phyloP scores from a whole-genome alignment of 2,329 filamentous ascomycete species.

The Aspergillus neotritici region DNA sequence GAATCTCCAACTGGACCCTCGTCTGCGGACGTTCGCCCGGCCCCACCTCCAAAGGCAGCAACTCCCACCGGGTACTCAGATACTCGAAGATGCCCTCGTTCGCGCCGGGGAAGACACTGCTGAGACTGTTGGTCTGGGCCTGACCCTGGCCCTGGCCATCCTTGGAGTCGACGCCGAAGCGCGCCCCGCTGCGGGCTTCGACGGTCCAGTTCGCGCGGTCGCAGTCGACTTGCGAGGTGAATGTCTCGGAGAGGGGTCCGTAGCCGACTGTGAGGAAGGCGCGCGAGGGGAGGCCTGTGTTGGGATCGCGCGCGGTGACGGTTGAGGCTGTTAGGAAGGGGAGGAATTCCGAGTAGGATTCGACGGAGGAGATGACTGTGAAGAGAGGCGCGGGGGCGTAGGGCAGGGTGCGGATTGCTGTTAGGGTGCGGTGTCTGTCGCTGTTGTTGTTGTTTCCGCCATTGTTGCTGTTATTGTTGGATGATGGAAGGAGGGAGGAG shows the following conservation, averaged over 20 bases:
- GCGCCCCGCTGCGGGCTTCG: slow-evolving; percentile 58
- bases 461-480: slow-evolving; percentile 15
- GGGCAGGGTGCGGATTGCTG: slow-evolving; percentile 68
- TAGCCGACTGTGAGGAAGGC: slow-evolving; percentile 82
- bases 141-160: slow-evolving; percentile 44
- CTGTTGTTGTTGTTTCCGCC: slow-evolving; percentile 16
- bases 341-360: slow-evolving; percentile 79
- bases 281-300: slow-evolving; percentile 55
- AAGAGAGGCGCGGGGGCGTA: slow-evolving; percentile 69
- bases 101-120: slow-evolving; percentile 48
- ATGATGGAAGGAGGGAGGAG: slow-evolving; percentile 23
- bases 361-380: slow-evolving; percentile 79
- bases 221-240: slow-evolving; percentile 74
- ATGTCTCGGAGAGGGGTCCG: slow-evolving; percentile 75
- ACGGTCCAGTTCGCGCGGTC: slow-evolving; percentile 61
- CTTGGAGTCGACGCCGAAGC: slow-evolving; percentile 53
- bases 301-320: slow-evolving; percentile 67
- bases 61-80: slow-evolving; percentile 40
- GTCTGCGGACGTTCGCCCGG: slow-evolving; percentile 48
- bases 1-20: slow-evolving; percentile 68
- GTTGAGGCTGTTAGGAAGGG: slow-evolving; percentile 76
- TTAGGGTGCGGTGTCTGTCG: slow-evolving; percentile 59
- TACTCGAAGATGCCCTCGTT: slow-evolving; percentile 43
- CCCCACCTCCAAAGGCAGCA: slow-evolving; percentile 32
- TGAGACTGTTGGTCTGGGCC: too few species aligned